phyloP scores from a whole-genome alignment of 352 stramenopile species.

The Elongisporangium undulatum region DNA sequence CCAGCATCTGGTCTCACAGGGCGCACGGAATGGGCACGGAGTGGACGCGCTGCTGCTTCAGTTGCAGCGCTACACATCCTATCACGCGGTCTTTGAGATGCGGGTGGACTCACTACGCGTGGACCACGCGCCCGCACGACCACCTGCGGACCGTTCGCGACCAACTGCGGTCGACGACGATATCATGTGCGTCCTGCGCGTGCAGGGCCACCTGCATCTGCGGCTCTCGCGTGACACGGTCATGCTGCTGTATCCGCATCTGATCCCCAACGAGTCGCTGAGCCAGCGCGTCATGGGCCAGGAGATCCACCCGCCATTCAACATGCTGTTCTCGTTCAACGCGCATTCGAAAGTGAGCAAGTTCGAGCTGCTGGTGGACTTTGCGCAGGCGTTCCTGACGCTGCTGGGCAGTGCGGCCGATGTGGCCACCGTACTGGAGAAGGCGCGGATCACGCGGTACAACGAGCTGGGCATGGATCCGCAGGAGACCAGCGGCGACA shows the following conservation, averaged over 20 bases:
- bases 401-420: conserved; percentile 30
- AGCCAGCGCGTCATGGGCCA: conserved; percentile 46
- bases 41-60: conserved; percentile 55
- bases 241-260: conserved; percentile 68
- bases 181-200: conserved; percentile 28
- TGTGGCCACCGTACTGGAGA: conserved; percentile 27
- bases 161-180: conserved; percentile 13
- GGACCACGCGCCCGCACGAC: conserved; percentile 16
- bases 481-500: conserved; percentile 12
- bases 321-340: conserved; percentile 52
- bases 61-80: conserved; percentile 68
- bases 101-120: conserved; percentile 11
- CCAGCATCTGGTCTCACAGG: conserved; percentile 22
- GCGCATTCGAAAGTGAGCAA: conserved; percentile 37
- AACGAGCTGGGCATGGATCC: conserved; percentile 55
- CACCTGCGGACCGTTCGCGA: conserved; percentile 1
- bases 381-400: conserved; percentile 42
- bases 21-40: conserved; percentile 21
- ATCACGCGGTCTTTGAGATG: conserved; percentile 53
- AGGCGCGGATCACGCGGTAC: conserved; percentile 49
- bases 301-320: conserved; percentile 52
- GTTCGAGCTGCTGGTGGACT: conserved; percentile 57
- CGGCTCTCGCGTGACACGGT: conserved; percentile 61
- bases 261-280: conserved; percentile 47
- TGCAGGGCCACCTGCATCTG: conserved; percentile 28